Evolutionary conservation across 2,329 filamentous ascomycete genomes (phyloP), one percentile per base, ranked within the genome.

Genomic region (Apiospora hydei): DNA sequence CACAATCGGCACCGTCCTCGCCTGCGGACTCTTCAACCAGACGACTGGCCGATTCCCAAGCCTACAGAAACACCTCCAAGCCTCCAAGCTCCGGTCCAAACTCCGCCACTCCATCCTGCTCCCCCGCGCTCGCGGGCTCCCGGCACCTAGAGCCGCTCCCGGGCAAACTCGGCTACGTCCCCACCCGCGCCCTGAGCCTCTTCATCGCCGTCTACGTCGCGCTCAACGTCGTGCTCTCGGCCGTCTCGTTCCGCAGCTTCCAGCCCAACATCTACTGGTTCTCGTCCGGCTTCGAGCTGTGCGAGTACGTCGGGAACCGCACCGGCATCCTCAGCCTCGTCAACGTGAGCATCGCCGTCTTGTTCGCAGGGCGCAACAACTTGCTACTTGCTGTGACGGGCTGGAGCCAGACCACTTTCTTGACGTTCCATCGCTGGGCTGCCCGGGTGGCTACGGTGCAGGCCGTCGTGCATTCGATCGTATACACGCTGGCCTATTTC

Each of bases 321-420:
- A 80, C 74, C 73, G 77, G 76, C 1, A 72, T 69, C 6, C 70
- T 79, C 1, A 76, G 76, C 34, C 74, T 80, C 14, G 78, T 77
- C 46, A 80, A 80, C 38, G 53, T 79, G 26, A 72, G 76, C 34
- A 74, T 80, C 1, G 74, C 78, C 10, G 73, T 79, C 69, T 68
- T 80, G 6, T 80, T 79, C 67, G 74, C 78, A 0, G 75, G 78
- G 3, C 75, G 79, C 16, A 80, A 80, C 70, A 80, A 78, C 53
- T 43, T 79, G 3, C 74, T 80, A 13, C 70, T 80, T 34, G 74
- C 70, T 2, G 66, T 79, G 5, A 80, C 78, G 1, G 73, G 76
- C 43, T 80, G 79, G 79, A 78, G 75, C 24, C 76, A 79, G 68
- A 76, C 75, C 43, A 79, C 78, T 0, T 80, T 80, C 64, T 67